A percentile compares a stretch with the other conserved stretches of the same genome.
Conservation (phyloP, 306 rosid genomes). For the Abrus precatorius region DNA sequence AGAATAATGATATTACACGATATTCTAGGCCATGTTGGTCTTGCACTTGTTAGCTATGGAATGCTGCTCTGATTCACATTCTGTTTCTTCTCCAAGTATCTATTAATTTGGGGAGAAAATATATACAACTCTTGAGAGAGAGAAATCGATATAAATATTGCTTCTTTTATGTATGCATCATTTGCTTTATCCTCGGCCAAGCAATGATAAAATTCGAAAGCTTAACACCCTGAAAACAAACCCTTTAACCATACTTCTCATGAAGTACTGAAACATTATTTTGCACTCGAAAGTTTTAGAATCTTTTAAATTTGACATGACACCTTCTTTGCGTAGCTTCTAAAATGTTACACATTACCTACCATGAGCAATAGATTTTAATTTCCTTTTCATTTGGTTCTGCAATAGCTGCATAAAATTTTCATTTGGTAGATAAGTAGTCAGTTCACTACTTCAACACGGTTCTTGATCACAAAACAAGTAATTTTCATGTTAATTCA, state of each 20-base stretch:
- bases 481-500: background rate
- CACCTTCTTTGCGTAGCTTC: slow-evolving; percentile 27
- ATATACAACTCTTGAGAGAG: background rate
- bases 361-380: background rate
- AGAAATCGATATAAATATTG: background rate
- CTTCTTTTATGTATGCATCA: background rate
- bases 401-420: background rate
- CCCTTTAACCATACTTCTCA: slow-evolving; percentile 9
- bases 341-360: background rate
- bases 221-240: background rate
- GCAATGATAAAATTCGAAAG: background rate
- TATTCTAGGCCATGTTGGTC: background rate
- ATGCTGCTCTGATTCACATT: background rate
- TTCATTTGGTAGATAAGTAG: background rate
- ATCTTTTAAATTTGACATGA: background rate
- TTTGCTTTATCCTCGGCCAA: background rate
- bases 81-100: background rate
- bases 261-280: slow-evolving; percentile 1
- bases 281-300: background rate
- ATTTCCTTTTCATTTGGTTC: background rate
- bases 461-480: background rate
- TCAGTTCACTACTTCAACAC: slow-evolving; percentile 5
- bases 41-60: background rate
- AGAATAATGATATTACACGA: background rate
- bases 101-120: background rate